Evolutionary conservation across 2,329 filamentous ascomycete species (phyloP).

Genomic region (Blastomyces parvus): DNA sequence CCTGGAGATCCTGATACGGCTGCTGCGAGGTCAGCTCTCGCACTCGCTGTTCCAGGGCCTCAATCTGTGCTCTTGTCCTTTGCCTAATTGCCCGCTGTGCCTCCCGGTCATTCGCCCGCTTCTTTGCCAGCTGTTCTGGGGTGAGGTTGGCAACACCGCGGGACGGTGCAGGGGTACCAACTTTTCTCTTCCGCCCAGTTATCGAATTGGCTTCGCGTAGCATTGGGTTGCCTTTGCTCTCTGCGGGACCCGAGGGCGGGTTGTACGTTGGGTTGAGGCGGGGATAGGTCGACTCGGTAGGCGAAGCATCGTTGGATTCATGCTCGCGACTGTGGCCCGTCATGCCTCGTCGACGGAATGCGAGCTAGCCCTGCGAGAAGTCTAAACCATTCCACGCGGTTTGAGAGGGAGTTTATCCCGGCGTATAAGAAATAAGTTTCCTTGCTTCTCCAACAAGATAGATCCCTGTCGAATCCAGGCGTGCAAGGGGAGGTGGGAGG

Average conservation of each 20-base stretch:
- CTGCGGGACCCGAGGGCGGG: background rate
- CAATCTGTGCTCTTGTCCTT: conserved; percentile 71
- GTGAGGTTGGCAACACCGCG: conserved; percentile 80
- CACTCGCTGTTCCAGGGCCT: conserved; percentile 61
- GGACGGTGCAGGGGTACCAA: conserved; percentile 35
- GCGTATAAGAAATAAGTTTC: background rate
- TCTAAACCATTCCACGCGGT: conserved; percentile 1
- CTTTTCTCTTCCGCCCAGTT: conserved; percentile 35
- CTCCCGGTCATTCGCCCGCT: conserved; percentile 83
- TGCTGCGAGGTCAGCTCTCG: conserved; percentile 67
- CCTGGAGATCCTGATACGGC: conserved; percentile 74
- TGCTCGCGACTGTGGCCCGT: conserved; percentile 1
- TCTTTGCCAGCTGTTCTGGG: conserved; percentile 78
- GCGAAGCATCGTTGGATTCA: conserved; percentile 1
- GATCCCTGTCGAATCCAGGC: background rate
- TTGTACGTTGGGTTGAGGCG: background rate
- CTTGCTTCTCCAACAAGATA: background rate
- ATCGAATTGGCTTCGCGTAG: conserved; percentile 15
- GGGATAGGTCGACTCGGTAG: conserved; percentile 3
- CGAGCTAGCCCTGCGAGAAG: background rate
- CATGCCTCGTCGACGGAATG: conserved; percentile 2
- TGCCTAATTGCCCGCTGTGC: conserved; percentile 78
- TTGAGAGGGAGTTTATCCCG: background rate
- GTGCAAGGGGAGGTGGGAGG: background rate
- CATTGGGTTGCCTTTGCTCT: background rate